Conservation (phyloP, 2,329 filamentous ascomycete genomes). For the Macrophomina pseudophaseolina region DNA sequence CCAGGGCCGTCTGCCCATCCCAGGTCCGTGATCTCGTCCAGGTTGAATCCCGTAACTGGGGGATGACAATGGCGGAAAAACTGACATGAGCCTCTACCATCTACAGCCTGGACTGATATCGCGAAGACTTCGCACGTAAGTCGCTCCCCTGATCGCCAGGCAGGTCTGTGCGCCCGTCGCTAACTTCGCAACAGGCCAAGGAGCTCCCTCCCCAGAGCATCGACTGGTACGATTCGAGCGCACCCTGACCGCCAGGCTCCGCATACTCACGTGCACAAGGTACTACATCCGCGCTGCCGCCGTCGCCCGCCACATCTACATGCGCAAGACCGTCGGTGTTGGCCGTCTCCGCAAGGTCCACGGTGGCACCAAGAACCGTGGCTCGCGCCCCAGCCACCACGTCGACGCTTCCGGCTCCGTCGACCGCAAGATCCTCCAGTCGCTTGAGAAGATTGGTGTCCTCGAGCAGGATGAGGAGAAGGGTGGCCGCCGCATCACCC, state of each 20-base stretch:
- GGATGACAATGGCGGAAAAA: slow-evolving; percentile 40
- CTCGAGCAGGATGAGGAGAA: slow-evolving; percentile 98
- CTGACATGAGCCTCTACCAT: slow-evolving; percentile 50
- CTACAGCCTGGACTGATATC: slow-evolving; percentile 96
- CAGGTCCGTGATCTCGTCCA: slow-evolving; percentile 67
- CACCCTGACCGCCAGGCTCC: not conserved
- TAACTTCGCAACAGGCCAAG: slow-evolving; percentile 67
- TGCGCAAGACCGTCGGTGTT: slow-evolving; percentile 99
- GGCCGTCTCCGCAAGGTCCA: slow-evolving; percentile 96
- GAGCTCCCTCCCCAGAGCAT: slow-evolving; percentile 98
- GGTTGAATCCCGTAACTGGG: slow-evolving; percentile 62
- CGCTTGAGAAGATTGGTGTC: slow-evolving; percentile 99
- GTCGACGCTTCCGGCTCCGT: slow-evolving; percentile 93
- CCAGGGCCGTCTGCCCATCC: slow-evolving; percentile 90
- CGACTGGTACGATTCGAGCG: slow-evolving; percentile 79
- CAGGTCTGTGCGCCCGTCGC: not conserved
- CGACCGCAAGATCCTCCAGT: slow-evolving; percentile 96
- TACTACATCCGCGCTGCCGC: slow-evolving; percentile 87
- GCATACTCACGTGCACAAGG: slow-evolving; percentile 41
- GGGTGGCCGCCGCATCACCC: slow-evolving; percentile 97
- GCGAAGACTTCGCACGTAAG: slow-evolving; percentile 74
- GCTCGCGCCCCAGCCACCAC: slow-evolving; percentile 88
- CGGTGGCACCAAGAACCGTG: slow-evolving; percentile 92
- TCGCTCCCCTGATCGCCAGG: slow-evolving; percentile 25
- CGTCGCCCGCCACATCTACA: slow-evolving; percentile 97